These are phyloP conservation scores for Yamadazyma sp. DNA, from an alignment of 805 yeast species.

Conservation along the genomic window DNA sequence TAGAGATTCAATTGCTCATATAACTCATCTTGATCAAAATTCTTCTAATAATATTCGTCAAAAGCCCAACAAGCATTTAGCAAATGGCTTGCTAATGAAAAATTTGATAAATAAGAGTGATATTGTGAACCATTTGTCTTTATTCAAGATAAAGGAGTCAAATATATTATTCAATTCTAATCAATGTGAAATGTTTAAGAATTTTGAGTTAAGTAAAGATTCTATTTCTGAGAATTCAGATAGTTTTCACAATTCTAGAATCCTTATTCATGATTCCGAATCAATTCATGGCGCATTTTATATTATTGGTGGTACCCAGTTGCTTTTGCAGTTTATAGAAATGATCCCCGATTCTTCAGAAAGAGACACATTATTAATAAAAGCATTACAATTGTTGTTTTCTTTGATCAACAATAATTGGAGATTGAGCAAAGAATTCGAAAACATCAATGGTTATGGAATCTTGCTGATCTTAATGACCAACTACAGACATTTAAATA, in stretches of 20 bases:
- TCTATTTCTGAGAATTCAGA: neutral
- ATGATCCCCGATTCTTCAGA: constrained; percentile 14
- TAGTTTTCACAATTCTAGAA: constrained; percentile 6
- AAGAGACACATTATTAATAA: constrained; percentile 20
- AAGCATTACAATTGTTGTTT: constrained; percentile 41
- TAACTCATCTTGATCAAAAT: constrained; percentile 1
- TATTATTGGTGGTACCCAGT: constrained; percentile 51
- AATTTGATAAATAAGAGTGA: constrained; percentile 13
- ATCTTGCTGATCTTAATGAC: constrained; percentile 53
- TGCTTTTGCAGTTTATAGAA: constrained; percentile 47
- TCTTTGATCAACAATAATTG: constrained; percentile 44
- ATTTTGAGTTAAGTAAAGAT: no score
- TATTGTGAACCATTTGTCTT: constrained; percentile 12
- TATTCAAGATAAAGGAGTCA: constrained; percentile 14
- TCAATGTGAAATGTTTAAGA: constrained; percentile 10
- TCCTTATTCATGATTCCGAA: constrained; percentile 20
- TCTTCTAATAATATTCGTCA: neutral
- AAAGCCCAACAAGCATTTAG: constrained; percentile 3
- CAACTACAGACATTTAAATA: constrained; percentile 31
- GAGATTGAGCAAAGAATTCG: constrained; percentile 56
- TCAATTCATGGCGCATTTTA: constrained; percentile 34
- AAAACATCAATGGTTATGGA: constrained; percentile 57
- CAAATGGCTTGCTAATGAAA: constrained; percentile 8
- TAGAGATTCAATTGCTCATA: constrained; percentile 4
- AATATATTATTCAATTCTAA: constrained; percentile 20